Base-by-base conservation (phyloP, 768 basidiomycete genomes). In the Leccinellum rugosiceps region DNA sequence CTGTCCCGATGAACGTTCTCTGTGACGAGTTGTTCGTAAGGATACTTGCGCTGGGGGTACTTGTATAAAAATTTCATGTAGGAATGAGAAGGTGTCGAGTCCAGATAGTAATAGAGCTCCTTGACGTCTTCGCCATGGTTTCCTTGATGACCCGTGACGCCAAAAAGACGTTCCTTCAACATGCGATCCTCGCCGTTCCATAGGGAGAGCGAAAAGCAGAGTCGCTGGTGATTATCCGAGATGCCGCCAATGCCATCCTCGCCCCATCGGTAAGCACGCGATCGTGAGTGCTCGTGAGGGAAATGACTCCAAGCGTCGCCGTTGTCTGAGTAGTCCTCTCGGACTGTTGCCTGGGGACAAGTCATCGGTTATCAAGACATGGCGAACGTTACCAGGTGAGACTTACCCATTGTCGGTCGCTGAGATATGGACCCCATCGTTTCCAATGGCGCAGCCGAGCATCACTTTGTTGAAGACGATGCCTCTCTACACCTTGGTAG, bases 31-130 rank as follows among this genome's bases (percentile, higher is more conserved):
- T 96, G 84, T 67, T 98, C 95, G 73, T 99, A 99, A 1, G 97
- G 97, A 73, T 83, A 99, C 32, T 81, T 78, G 65, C 85, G 79
- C 72, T 99, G 97, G 13, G 97, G 95, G 65, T 99, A 99, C 72
- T 99, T 99, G 84, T 99, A 99, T 56, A 98, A 77, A 74, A 92
- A 98, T 73, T 99, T 99, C 97, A 99, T 98, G 81, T 98, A 99
- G 6, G 95, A 97, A 68, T 99, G 97, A 2, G 97, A 98, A 35
- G 97, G 97, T 1, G 97, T 98, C 35, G 93, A 96, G 72, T 98
- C 97, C 59, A 99, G 83, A 73, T 99, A 99, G 72, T 96, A 99
- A 74, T 99, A 99, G 28, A 98, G 77, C 69, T 99, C 97, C 75
- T 98, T 98, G 77, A 96, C 94, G 69, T 99, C 97, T 74, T 99